Conservation (phyloP, 176 grass and related monocot species). For the Triticum monococcum region DNA sequence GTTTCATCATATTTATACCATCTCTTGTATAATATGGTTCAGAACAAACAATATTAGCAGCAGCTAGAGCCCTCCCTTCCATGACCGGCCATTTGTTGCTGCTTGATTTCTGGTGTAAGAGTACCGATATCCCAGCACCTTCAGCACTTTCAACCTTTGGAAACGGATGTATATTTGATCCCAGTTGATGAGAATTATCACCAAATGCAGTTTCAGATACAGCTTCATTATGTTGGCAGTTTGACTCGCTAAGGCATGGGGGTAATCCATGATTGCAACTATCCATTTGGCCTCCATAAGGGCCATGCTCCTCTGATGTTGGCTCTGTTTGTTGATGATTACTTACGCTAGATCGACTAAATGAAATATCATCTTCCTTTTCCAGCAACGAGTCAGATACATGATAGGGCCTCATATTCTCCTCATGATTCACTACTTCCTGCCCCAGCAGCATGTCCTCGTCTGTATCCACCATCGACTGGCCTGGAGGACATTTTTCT, state of each 20-base stretch:
- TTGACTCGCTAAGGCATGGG: background rate
- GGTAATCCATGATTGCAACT: conserved; percentile 11
- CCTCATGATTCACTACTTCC: conserved; percentile 18
- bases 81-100: conserved; percentile 64
- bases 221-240: conserved; percentile 12
- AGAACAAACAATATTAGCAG: conserved; percentile 58
- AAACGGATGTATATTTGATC: conserved; percentile 11
- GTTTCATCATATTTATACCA: conserved; percentile 60
- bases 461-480: conserved; percentile 12
- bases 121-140: conserved; percentile 64
- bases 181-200: conserved; percentile 47
- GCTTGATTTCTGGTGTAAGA: conserved; percentile 64
- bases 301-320: background rate
- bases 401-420: conserved; percentile 19
- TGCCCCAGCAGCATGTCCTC: conserved; percentile 39
- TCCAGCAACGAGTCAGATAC: background rate
- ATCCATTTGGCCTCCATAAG: conserved; percentile 34
- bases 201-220: conserved; percentile 22
- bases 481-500: background rate
- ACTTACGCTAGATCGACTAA: conserved; percentile 13
- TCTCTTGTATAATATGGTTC: conserved; percentile 76
- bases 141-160: conserved; percentile 48
- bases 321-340: conserved; percentile 26
- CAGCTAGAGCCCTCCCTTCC: conserved; percentile 49
- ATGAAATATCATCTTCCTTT: conserved; percentile 16